Evolutionary conservation across 768 basidiomycete genomes (phyloP), one percentile per base, ranked within the genome.

Genomic region (Mrakia frigida): DNA sequence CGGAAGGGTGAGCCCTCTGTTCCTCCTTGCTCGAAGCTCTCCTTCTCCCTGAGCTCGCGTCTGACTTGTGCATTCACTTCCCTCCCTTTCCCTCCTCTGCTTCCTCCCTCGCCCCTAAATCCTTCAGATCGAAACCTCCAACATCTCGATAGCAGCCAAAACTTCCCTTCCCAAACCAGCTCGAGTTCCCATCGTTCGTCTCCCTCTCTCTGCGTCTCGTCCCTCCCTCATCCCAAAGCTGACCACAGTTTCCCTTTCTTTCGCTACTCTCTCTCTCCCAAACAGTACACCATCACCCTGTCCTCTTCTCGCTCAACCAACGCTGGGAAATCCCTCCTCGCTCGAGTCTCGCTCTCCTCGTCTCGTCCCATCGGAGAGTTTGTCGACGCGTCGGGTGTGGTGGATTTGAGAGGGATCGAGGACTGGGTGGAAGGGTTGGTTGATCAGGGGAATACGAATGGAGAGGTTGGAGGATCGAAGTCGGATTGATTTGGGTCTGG

Each of bases 311-410:
- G 91, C 77, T 91, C 92, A 39, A 89, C 92, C 4, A 91, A 90
- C 69, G 89, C 89, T 52, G 94, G 94, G 73, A 96, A 96, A 85
- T 90, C 90, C 6, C 86, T 95, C 16, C 87, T 97, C 10, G 88
- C 88, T 73, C 89, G 89, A 80, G 89, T 79, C 16, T 86, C 88
- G 23, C 86, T 86, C 67, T 87, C 87, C 11, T 85, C 86, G 23
- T 86, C 87, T 60, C 85, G 86, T 28, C 91, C 90, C 83, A 89
- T 88, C 43, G 86, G 86, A 3, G 79, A 80, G 21, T 92, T 96
- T 83, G 94, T 96, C 81, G 92, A 94, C 79, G 89, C 88, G 65
- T 85, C 88, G 35, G 94, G 94, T 3, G 87, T 86, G 41, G 88
- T 98, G 86, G 89, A 92, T 80, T 89, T 91, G 81, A 89, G 87